These are phyloP conservation scores for barrel medic (Medicago truncatula) DNA, from an alignment of 306 rosid species.

Conservation along the genomic window DNA sequence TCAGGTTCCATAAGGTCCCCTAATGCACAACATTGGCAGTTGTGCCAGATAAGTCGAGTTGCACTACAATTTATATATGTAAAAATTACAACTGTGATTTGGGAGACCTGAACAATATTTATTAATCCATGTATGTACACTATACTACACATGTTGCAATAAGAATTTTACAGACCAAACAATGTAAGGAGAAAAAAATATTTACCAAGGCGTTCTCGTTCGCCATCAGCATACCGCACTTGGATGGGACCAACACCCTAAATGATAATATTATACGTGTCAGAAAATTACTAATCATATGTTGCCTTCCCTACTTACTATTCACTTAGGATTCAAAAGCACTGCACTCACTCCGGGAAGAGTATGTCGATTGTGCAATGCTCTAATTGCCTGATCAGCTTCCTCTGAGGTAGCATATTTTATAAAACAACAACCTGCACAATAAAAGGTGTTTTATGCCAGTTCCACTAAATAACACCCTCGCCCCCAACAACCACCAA, in stretches of 20 bases:
- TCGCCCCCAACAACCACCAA: conserved; percentile 1
- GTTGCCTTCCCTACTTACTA: conserved; percentile 23
- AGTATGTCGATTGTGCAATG: conserved; percentile 90
- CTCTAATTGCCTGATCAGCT: conserved; percentile 94
- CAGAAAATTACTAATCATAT: conserved; percentile 41
- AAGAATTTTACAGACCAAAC: conserved; percentile 30
- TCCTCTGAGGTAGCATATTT: conserved; percentile 91
- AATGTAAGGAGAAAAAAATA: conserved; percentile 35
- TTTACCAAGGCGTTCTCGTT: conserved; percentile 97
- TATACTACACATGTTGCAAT: conserved; percentile 13
- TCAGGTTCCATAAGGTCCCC: conserved; percentile 18
- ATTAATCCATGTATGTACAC: background rate
- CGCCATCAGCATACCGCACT: conserved; percentile 99
- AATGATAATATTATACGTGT: conserved; percentile 37
- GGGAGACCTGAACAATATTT: conserved; percentile 9
- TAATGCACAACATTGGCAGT: conserved; percentile 17
- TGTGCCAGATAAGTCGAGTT: background rate
- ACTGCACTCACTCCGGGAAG: conserved; percentile 90
- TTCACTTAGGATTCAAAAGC: conserved; percentile 41
- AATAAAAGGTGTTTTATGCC: conserved; percentile 52
- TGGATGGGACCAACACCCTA: conserved; percentile 95
- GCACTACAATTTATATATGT: conserved; percentile 23
- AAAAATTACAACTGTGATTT: background rate
- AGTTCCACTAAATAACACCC: conserved; percentile 34
- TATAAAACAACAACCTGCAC: conserved; percentile 99